phyloP scores from a whole-genome alignment of 2,329 filamentous ascomycete genomes.

The Berkeleyomyces rouxiae region DNA sequence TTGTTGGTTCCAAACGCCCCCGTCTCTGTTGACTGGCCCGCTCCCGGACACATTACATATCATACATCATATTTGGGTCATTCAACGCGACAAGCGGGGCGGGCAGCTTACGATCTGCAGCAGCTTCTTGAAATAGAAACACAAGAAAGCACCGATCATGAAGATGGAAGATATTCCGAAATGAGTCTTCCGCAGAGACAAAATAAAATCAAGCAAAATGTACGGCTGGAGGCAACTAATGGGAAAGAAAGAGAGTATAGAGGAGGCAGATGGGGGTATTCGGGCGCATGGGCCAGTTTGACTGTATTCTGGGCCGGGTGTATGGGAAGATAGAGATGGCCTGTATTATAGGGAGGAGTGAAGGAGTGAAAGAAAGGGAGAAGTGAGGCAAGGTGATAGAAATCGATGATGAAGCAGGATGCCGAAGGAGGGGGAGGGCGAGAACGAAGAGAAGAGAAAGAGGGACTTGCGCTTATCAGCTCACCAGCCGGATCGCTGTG shows the following conservation, averaged over 20 bases:
- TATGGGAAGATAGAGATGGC: background rate
- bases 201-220: background rate
- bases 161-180: slow-evolving; percentile 1
- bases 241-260: background rate
- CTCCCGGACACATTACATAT: background rate
- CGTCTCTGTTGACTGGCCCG: background rate
- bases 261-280: background rate
- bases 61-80: background rate
- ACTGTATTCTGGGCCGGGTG: background rate
- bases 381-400: background rate
- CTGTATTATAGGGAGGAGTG: background rate
- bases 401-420: background rate
- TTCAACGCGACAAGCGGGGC: background rate
- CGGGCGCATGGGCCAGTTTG: background rate
- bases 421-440: background rate
- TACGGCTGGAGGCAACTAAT: background rate
- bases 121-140: background rate
- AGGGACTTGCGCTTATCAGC: background rate
- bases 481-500: background rate
- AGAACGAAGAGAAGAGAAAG: background rate
- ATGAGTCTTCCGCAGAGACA: background rate
- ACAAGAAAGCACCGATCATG: background rate
- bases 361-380: background rate
- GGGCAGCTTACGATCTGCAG: background rate
- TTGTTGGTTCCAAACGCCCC: background rate